A percentile compares a stretch with the other conserved stretches of the same genome.
These are phyloP conservation scores for Vararia minispora DNA, from an alignment of 768 basidiomycete genomes.

Conservation along the genomic window DNA sequence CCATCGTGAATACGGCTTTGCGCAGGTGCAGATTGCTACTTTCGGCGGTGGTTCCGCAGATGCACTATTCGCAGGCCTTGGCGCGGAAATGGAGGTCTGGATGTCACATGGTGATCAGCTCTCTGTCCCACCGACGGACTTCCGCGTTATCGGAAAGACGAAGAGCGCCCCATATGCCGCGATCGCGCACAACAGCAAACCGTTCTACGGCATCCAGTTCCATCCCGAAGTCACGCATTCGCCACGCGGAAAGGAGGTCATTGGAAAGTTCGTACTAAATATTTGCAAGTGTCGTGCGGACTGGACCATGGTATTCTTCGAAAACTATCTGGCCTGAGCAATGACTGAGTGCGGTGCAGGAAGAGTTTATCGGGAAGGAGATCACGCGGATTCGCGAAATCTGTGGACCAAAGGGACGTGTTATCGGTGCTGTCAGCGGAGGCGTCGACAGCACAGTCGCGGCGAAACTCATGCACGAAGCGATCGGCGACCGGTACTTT, in stretches of 20 bases:
- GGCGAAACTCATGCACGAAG: slow-evolving; percentile 99
- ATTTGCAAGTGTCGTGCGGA: slow-evolving; percentile 73
- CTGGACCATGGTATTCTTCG: slow-evolving; percentile 81
- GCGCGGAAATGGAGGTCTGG: slow-evolving; percentile 97
- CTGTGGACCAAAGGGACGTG: slow-evolving; percentile 88
- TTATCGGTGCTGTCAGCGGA: slow-evolving; percentile 95
- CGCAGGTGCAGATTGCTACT: slow-evolving; percentile 64
- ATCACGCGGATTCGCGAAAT: slow-evolving; percentile 88
- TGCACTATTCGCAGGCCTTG: slow-evolving; percentile 75
- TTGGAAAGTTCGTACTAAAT: slow-evolving; percentile 70
- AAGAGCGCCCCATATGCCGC: slow-evolving; percentile 85
- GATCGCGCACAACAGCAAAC: slow-evolving; percentile 80
- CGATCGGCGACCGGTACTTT: slow-evolving; percentile 84
- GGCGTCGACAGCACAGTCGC: slow-evolving; percentile 98
- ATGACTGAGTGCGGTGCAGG: slow-evolving; percentile 31
- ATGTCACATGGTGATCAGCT: slow-evolving; percentile 99
- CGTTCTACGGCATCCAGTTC: slow-evolving; percentile 95
- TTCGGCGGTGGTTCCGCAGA: slow-evolving; percentile 43
- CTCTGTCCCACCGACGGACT: slow-evolving; percentile 66
- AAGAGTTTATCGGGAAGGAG: slow-evolving; percentile 97
- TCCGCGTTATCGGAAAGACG: slow-evolving; percentile 83
- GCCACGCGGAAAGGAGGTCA: slow-evolving; percentile 78
- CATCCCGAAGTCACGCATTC: slow-evolving; percentile 98
- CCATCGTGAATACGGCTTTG: slow-evolving; percentile 93
- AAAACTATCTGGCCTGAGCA: background rate